Percentiles rank a stretch among this genome's conserved stretches.
phyloP scores from a whole-genome alignment of 2,329 filamentous ascomycete species.

The Fusarium sp. region DNA sequence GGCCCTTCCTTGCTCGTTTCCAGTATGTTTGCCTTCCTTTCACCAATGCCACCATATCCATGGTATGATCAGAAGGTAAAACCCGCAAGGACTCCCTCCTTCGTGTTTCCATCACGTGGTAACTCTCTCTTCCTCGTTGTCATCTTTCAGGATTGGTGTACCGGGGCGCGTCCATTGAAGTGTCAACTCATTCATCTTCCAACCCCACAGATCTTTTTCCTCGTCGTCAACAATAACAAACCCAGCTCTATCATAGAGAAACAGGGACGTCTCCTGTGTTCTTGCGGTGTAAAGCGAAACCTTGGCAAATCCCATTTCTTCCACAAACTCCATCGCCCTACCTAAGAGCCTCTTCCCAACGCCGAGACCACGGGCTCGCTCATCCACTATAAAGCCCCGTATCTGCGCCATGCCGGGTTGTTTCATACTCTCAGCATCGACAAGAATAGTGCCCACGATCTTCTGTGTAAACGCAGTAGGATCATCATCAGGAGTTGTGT shows the following conservation, averaged over 20 bases:
- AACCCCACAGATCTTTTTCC: slow-evolving; percentile 29
- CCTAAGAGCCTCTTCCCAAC: slow-evolving; percentile 15
- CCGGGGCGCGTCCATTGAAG: slow-evolving; percentile 17
- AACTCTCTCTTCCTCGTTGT: background rate
- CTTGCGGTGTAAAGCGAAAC: slow-evolving; percentile 13
- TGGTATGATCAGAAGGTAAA: too few species aligned
- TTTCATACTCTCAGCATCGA: slow-evolving; percentile 18
- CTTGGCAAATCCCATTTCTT: slow-evolving; percentile 8
- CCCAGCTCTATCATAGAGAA: slow-evolving; percentile 17
- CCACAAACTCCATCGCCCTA: slow-evolving; percentile 22
- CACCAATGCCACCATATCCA: too few species aligned
- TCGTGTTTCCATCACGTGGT: background rate
- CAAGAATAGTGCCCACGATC: slow-evolving; percentile 19
- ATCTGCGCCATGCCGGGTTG: slow-evolving; percentile 15
- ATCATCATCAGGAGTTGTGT: rapidly evolving
- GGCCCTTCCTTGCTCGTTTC: too few species aligned
- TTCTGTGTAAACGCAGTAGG: slow-evolving; percentile 1
- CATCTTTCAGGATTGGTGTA: background rate
- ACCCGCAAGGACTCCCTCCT: too few species aligned
- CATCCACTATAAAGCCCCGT: slow-evolving; percentile 30
- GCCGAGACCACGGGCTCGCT: slow-evolving; percentile 20
- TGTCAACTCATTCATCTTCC: slow-evolving; percentile 16
- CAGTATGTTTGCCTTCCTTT: too few species aligned
- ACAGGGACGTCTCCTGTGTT: background rate
- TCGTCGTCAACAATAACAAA: slow-evolving; percentile 10